Percentiles rank a stretch among this genome's conserved stretches.
Evolutionary conservation across 1,139 yeast species (phyloP).

Genomic region (Lodderomyces oxycetoniae): DNA sequence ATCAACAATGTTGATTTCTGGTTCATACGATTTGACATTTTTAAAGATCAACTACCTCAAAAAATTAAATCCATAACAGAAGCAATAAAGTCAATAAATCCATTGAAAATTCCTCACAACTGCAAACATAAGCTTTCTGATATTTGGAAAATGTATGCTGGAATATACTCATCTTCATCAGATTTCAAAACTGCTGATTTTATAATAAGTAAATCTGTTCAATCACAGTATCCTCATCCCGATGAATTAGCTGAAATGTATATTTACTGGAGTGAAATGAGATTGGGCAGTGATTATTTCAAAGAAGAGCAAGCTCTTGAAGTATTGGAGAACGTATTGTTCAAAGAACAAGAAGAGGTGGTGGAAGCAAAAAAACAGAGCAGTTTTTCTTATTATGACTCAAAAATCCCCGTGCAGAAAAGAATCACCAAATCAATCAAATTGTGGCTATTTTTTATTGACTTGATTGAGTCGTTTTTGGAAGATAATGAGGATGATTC

Average conservation of each 20-base stretch:
- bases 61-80: slow-evolving; percentile 56
- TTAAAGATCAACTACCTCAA: slow-evolving; percentile 29
- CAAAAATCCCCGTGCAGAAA: slow-evolving; percentile 49
- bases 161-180: slow-evolving; percentile 50
- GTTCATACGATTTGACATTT: slow-evolving; percentile 52
- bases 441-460: slow-evolving; percentile 74
- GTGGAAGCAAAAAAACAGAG: slow-evolving; percentile 10
- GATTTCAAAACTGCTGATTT: slow-evolving; percentile 61
- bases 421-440: slow-evolving; percentile 56
- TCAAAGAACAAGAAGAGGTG: slow-evolving; percentile 19
- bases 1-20: slow-evolving; percentile 61
- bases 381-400: slow-evolving; percentile 42
- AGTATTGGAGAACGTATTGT: slow-evolving; percentile 49
- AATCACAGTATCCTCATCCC: slow-evolving; percentile 61
- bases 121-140: slow-evolving; percentile 36
- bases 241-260: slow-evolving; percentile 68
- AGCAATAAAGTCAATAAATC: slow-evolving; percentile 67
- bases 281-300: slow-evolving; percentile 46
- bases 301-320: slow-evolving; percentile 46
- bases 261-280: slow-evolving; percentile 69
- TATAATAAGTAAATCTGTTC: slow-evolving; percentile 60
- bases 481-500: slow-evolving; percentile 20
- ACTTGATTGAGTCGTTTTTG: slow-evolving; percentile 61
- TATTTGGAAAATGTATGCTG: slow-evolving; percentile 71
- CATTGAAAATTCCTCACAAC: slow-evolving; percentile 44